Percentiles rank a stretch among this genome's conserved stretches.
These are phyloP conservation scores for Coffea eugenioides DNA, from an alignment of 257 asterid genomes.

Conservation along the genomic window DNA sequence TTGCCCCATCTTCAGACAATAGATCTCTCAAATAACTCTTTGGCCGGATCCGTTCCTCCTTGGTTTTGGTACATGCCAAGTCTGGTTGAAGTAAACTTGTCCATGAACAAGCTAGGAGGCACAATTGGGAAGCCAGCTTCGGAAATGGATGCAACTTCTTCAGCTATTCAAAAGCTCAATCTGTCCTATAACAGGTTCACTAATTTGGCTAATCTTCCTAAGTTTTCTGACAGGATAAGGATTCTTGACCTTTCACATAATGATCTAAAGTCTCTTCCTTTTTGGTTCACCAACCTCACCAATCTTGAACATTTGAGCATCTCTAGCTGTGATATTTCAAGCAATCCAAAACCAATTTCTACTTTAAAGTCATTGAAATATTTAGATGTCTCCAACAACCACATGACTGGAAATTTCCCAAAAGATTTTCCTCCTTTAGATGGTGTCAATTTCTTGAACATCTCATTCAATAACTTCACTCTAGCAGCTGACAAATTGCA, in stretches of 20 bases:
- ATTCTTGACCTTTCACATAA: constrained; percentile 64
- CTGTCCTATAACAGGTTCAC: constrained; percentile 76
- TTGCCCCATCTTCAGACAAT: constrained; percentile 55
- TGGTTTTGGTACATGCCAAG: constrained; percentile 58
- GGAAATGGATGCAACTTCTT: constrained; percentile 7
- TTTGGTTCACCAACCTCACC: constrained; percentile 57
- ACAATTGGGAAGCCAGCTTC: constrained; percentile 34
- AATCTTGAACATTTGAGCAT: constrained; percentile 54
- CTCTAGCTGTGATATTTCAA: constrained; percentile 62
- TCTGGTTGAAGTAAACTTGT: constrained; percentile 52
- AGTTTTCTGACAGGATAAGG: constrained; percentile 34
- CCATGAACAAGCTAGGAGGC: constrained; percentile 76
- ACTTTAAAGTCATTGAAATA: constrained; percentile 37
- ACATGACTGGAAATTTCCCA: constrained; percentile 56
- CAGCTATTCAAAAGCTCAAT: constrained; percentile 45
- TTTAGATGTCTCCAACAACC: constrained; percentile 60
- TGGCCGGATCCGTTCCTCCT: constrained; percentile 61
- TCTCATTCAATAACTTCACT: constrained; percentile 68
- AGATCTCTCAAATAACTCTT: constrained; percentile 73
- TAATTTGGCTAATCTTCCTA: constrained; percentile 41
- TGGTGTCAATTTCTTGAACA: constrained; percentile 53
- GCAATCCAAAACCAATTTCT: constrained; percentile 48
- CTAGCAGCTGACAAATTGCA: constrained; percentile 26
- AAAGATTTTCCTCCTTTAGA: constrained; percentile 56
- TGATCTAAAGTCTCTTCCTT: constrained; percentile 39